A percentile compares a stretch with the other conserved stretches of the same genome.
These are phyloP conservation scores for Gracilaria vermiculophylla DNA, from an alignment of 23 red algal species.

Conservation along the genomic window DNA sequence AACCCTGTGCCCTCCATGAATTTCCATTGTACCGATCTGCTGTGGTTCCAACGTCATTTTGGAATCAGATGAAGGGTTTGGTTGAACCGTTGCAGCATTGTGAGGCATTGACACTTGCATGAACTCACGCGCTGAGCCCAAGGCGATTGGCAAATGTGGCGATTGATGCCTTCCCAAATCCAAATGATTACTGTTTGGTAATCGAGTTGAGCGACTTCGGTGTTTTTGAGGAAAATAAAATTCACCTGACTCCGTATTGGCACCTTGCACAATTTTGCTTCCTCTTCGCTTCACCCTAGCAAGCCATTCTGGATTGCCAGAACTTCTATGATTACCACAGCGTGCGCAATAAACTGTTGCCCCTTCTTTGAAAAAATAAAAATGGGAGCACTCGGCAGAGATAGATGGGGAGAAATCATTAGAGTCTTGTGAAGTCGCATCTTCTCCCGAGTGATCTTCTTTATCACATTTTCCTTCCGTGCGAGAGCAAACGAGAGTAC, in stretches of 20 bases:
- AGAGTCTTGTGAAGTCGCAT: background rate
- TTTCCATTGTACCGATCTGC: too few relatives aligned
- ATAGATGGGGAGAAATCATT: background rate
- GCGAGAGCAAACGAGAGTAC: too few relatives aligned
- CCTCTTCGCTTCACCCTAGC: conserved; percentile 81
- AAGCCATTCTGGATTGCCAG: conserved; percentile 82
- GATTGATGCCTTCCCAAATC: too few relatives aligned
- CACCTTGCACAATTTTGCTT: conserved; percentile 13
- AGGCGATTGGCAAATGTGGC: too few relatives aligned
- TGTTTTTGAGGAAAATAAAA: background rate
- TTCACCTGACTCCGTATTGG: background rate
- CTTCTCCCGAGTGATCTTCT: background rate
- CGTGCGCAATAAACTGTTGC: conserved; percentile 78
- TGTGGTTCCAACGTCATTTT: too few relatives aligned
- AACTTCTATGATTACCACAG: conserved; percentile 69
- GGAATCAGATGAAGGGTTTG: too few relatives aligned
- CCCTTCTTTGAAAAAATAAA: conserved; percentile 80
- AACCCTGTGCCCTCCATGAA: background rate
- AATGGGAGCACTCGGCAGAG: conserved; percentile 65
- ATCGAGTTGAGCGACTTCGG: background rate
- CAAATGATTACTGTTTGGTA: background rate
- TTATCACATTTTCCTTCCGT: background rate
- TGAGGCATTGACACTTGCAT: too few relatives aligned
- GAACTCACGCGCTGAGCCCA: too few relatives aligned
- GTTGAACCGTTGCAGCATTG: too few relatives aligned